A percentile compares a stretch with the other conserved stretches of the same genome.
phyloP scores from a whole-genome alignment of 441 rosid species.

The Melastoma candidum region DNA sequence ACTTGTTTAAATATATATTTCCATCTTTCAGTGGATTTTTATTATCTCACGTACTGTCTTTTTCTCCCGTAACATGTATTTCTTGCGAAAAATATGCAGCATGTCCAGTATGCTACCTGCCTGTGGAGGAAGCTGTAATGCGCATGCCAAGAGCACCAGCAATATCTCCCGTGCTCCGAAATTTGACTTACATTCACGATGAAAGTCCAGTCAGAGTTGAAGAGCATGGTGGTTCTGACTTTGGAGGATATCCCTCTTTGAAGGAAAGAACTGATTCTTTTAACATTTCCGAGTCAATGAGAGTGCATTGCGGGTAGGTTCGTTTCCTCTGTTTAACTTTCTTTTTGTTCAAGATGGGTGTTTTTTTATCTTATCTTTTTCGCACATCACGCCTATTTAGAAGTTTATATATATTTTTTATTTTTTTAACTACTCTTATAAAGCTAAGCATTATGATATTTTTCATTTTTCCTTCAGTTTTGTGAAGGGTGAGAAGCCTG shows the following conservation, averaged over 20 bases:
- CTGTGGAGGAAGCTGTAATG: constrained; percentile 57
- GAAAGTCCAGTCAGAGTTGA: constrained; percentile 45
- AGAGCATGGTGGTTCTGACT: constrained; percentile 69
- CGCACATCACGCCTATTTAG: too few species aligned
- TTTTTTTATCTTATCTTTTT: background rate
- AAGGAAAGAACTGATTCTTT: constrained; percentile 52
- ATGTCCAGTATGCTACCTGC: constrained; percentile 73
- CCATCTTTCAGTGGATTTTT: background rate
- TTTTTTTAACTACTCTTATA: too few species aligned
- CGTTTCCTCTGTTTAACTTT: constrained; percentile 5
- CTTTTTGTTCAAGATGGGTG: background rate
- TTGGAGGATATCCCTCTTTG: constrained; percentile 81
- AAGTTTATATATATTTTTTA: too few species aligned
- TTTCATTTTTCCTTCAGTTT: constrained; percentile 34
- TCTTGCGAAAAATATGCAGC: constrained; percentile 22
- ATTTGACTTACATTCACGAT: constrained; percentile 45
- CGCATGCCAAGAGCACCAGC: constrained; percentile 55
- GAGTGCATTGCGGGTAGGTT: constrained; percentile 75
- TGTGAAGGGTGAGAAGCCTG: constrained; percentile 64
- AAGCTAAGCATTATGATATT: too few species aligned
- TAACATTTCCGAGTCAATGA: constrained; percentile 65
- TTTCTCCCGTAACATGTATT: too few species aligned
- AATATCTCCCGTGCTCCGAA: constrained; percentile 39
- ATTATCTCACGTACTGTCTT: too few species aligned
- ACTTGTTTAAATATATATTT: constrained; percentile 2